Base-by-base conservation (phyloP, 2,329 filamentous ascomycete species). In the Sclerotinia minor region DNA sequence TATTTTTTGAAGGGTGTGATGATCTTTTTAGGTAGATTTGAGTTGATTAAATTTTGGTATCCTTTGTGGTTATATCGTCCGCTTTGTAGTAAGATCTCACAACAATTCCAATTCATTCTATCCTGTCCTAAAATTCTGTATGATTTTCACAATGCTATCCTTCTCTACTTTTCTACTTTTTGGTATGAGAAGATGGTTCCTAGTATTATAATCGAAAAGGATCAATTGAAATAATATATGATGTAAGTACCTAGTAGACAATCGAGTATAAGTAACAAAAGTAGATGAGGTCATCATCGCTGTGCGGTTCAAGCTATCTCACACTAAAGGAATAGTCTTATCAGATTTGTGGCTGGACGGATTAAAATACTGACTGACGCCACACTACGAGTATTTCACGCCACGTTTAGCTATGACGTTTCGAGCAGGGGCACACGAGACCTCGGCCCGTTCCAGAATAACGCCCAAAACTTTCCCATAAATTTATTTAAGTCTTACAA, bases 321-420 rank as follows among this genome's bases (percentile, higher is more conserved):
- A 11, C 29, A 11, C 11, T 11, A 54, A 32, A 54, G 35, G 21
- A 32, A 13, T 11, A 17, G 19, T 2, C 44, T 21, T 41, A 41
- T 41, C 38, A 41, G 38, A 17, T 47, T 47, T 35, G 52, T 54
- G 52, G 52, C 52, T 54, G 52, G 21, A 54, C 29, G 1, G 5
- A 15, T n/a, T 6, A 41, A 41, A 41, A 41, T n/a, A n/a, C n/a
- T n/a, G n/a, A 15, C 13, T 17, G 6, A 38, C 53, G 53, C 53
- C 53, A 57, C 21, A 9, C 6, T 1, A 17, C 11, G 9, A n/a
- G n/a, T n/a, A n/a, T n/a, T n/a, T 9, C 19, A n/a, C 61, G 61
- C 50, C 61, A 53, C 49, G 19, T 35, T 45, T 41, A 32, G 49
- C 61, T 64, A 29, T 61, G 58, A 61, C 58, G 44, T 64, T 64